Conservation (phyloP, 164 flowering plant genomes). For the Annona cherimola region DNA sequence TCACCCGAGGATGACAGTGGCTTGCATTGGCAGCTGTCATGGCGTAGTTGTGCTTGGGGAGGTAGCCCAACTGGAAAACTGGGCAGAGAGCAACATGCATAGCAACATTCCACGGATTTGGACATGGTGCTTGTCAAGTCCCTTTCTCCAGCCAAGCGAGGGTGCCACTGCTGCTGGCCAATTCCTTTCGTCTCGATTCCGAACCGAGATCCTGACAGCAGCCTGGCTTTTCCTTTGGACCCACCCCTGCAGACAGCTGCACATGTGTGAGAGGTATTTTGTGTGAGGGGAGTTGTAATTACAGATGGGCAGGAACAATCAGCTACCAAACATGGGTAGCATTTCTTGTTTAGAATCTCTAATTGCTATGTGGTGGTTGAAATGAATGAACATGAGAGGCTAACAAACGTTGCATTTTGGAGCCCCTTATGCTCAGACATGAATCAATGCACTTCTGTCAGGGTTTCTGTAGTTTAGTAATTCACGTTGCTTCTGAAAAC, state of each 20-base stretch:
- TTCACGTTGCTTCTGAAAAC: no score
- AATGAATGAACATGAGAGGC: neutral
- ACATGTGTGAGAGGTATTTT: conserved; percentile 11
- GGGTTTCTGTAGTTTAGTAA: no score
- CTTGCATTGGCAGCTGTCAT: conserved; percentile 16
- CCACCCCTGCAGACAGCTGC: conserved; percentile 5
- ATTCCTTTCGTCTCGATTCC: conserved; percentile 3
- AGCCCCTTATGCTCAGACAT: no score
- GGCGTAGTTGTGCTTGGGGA: conserved; percentile 18
- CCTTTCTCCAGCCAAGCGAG: neutral
- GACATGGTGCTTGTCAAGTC: conserved; percentile 19
- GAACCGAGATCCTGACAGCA: conserved; percentile 23
- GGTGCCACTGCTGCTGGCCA: conserved; percentile 25
- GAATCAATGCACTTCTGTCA: no score
- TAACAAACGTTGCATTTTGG: neutral
- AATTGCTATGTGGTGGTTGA: no score
- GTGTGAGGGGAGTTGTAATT: neutral
- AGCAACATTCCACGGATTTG: conserved; percentile 21
- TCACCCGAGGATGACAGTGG: neutral
- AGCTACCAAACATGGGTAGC: neutral
- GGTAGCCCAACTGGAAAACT: conserved; percentile 24
- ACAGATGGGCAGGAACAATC: neutral
- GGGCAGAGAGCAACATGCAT: conserved; percentile 25
- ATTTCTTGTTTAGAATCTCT: no score
- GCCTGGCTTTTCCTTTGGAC: conserved; percentile 5